Base-by-base conservation (phyloP, 306 rosid species). In the Glycine tomentella region DNA sequence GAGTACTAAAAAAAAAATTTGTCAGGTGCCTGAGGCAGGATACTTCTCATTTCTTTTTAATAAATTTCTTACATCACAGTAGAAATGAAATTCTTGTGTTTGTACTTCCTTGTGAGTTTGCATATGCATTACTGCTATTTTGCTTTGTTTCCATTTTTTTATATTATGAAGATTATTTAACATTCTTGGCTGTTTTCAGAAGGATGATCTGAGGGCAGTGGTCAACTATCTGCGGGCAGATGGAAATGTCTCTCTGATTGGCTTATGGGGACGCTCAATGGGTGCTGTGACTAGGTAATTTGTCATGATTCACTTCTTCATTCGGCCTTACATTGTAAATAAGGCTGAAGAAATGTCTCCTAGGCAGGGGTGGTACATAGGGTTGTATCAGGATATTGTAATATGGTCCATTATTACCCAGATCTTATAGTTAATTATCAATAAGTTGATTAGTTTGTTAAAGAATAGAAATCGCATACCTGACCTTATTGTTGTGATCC, bases 201-300 rank as follows among this genome's bases (percentile, higher is more conserved):
- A 92, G 81, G 93, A 95, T 15, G 99, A 93, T 79, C 86, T 95
- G 73, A 90, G 52, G 53, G 94, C 93, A 20, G 98, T 89, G 74
- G 97, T 95, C 12, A 91, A 93, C 66, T 92, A 88, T 87, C 84
- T 95, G 80, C 91, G 99, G 86, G 88, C 85, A 2, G 99, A 90
- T 88, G 97, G 90, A 87, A 91, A 83, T 80, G 98, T 93, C 80
- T 93, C 99, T 86, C 76, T 93, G 84, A 93, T 95, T 86, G 98
- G 99, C 76, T 87, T 95, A 85, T 95, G 99, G 99, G 99, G 99
- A 80, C 99, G 99, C 66, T 95, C 99, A 53, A 95, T 95, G 99
- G 99, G 99, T 51, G 97, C 99, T 72, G 99, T 95, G 71, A 93
- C 99, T 79, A 86, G 99, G 99, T 84, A 86, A 90, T 89, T 88